phyloP scores from a whole-genome alignment of 1,284 basidiomycete species.

The Coniferiporia sulphurascens region DNA sequence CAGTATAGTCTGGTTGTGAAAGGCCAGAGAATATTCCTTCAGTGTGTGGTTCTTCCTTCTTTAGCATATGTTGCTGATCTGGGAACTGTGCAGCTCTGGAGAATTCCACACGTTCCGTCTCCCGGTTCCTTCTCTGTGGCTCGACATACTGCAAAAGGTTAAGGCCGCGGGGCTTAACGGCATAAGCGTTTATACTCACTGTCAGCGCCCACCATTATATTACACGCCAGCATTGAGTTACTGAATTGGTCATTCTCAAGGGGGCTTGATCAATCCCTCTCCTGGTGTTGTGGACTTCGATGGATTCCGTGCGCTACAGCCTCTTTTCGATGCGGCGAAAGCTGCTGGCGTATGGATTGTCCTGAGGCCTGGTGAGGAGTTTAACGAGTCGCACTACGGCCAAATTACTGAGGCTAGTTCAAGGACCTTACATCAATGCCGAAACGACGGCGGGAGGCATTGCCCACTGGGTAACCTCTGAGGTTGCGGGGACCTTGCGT shows the following conservation, averaged over 20 bases:
- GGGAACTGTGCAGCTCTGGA: slow-evolving; percentile 31
- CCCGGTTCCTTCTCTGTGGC: slow-evolving; percentile 76
- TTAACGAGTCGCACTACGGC: neutral
- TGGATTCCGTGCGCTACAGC: slow-evolving; percentile 64
- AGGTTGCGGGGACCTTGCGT: slow-evolving; percentile 60
- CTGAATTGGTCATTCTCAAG: neutral
- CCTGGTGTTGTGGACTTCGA: slow-evolving; percentile 70
- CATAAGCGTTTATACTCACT: slow-evolving; percentile 70
- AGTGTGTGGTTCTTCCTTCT: slow-evolving; percentile 2
- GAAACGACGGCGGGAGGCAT: slow-evolving; percentile 80
- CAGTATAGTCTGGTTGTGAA: slow-evolving; percentile 15
- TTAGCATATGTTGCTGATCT: slow-evolving; percentile 10
- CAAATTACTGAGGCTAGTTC: neutral
- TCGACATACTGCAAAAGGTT: slow-evolving; percentile 76
- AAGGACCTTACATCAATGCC: slow-evolving; percentile 66
- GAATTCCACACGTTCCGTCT: slow-evolving; percentile 84
- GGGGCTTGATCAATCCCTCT: slow-evolving; percentile 68
- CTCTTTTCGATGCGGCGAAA: slow-evolving; percentile 46
- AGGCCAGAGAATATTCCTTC: slow-evolving; percentile 17
- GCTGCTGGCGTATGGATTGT: slow-evolving; percentile 43
- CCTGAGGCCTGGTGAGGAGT: slow-evolving; percentile 36
- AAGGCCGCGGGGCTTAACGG: slow-evolving; percentile 80
- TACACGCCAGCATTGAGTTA: neutral
- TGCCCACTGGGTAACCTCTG: slow-evolving; percentile 70
- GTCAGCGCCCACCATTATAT: neutral